Evolutionary conservation across 495 filamentous ascomycete genomes (phyloP).

Genomic region (Neurospora sp.): DNA sequence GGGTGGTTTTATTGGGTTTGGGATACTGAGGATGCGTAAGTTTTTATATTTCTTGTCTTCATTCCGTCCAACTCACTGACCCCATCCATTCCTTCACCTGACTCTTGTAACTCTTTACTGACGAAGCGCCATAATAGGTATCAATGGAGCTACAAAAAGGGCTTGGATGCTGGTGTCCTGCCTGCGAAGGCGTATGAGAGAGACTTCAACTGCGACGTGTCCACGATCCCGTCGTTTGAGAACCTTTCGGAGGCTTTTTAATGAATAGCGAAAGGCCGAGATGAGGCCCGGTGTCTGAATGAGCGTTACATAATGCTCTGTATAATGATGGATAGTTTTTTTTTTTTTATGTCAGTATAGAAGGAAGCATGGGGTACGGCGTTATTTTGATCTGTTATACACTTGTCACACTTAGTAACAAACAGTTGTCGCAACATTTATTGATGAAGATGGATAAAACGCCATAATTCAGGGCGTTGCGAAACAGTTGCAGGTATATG

Average conservation of each 20-base stretch:
- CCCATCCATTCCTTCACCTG: not conserved
- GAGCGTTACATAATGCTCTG: not conserved
- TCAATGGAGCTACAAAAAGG: conserved; percentile 92
- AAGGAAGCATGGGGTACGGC: not conserved
- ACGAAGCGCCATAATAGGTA: conserved; percentile 53
- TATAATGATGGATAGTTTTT: not conserved
- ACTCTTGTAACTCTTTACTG: conserved; percentile 13
- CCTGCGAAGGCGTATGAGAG: conserved; percentile 68
- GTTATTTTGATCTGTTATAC: not conserved
- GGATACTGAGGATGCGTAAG: conserved; percentile 37
- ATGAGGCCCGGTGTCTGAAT: not conserved
- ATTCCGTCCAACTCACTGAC: not conserved
- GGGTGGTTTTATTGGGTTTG: conserved; percentile 98
- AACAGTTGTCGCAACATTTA: not conserved
- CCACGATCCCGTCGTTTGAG: conserved; percentile 59
- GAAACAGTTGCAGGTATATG: not conserved
- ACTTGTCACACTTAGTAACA: not conserved
- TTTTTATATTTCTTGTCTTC: not conserved
- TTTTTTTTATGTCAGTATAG: not conserved
- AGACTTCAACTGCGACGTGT: conserved; percentile 60
- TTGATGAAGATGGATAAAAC: too few species aligned
- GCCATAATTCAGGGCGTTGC: too few species aligned
- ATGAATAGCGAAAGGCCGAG: not conserved
- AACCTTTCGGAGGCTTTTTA: conserved; percentile 62
- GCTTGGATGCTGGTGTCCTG: conserved; percentile 72